Base-by-base conservation (phyloP, 164 flowering plant genomes). In the Stephania cephalantha region DNA sequence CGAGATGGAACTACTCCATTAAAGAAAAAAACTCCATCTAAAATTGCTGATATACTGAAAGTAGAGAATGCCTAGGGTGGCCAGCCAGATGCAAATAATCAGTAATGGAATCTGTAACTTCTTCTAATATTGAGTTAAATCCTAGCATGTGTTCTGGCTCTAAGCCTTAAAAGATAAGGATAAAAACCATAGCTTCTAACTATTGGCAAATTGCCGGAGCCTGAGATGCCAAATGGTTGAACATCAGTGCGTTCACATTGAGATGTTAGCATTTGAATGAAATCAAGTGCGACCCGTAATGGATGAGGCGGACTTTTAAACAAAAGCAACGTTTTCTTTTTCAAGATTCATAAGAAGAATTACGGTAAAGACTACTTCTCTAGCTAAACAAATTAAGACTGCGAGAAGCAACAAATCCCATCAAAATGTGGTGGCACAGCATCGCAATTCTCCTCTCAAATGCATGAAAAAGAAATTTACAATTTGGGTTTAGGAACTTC, bases 401-500 rank as follows among this genome's bases (percentile, higher is more conserved):
- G 18, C 53, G 13, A 61, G 22, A 61, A 20, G 25, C n/a, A 18
- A 5, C 22, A 61, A 61, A 61, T 61, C 22, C 7, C 20, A 5
- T 61, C 66, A 17, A 20, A 61, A 17, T 61, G 20, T 18, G 7
- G 22, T 61, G 18, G 66, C 66, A 7, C 66, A 61, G 20, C 22
- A 61, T 61, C 18, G n/a, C 18, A 9, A 61, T 61, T 61, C 66
- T 61, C 20, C 25, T 61, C 20, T 61, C 22, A 61, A 18, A 50
- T 50, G 15, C 11, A 50, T 50, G 55, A 50, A 50, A 9, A 10
- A 50, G 13, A 50, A 50, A 15, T 50, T 48, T 10, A 11, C 0
- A 50, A 50, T 11, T 61, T 18, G 3, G 42, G 0, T 12, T 70
- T 72, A 13, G 29, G 17, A 20, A 46, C 50, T 31, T 79, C 89